Base-by-base conservation (phyloP, 2,329 filamentous ascomycete species). In the Colletotrichum costaricense region DNA sequence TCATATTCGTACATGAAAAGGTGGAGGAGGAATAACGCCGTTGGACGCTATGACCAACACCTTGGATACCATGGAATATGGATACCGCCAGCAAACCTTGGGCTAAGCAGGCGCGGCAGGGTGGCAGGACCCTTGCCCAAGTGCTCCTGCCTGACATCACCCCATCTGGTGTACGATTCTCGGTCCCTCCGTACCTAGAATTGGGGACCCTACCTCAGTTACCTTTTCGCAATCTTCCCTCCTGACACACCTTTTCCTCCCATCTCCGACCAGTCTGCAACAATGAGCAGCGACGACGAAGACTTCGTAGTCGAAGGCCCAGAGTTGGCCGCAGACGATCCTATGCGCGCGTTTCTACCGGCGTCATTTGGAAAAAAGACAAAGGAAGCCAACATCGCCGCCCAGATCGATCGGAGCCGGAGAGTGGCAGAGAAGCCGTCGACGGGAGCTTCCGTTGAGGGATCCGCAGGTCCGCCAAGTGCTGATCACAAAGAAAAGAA, bases 361-460 rank as follows among this genome's bases (percentile, higher is more conserved):
- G 88, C 92, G 2, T 91, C 94, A 0, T 98, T 98, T 81, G 96
- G 96, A 65, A 97, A 96, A 82, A 93, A 93, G 81, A 88, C 91
- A 49, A 92, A 90, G 77, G 90, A 92, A 75, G 86, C 93, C 77
- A 91, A 97, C 82, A 88, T 96, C 75, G 90, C 91, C 66, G 92
- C 92, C 69, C 95, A 98, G 83, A 93, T 98, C 76, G 92, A 96
- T 78, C 90, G 91, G 77, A 94, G 92, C 77, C 93, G 93, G 80
- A 89, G 95, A 80, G 83, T 84, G 64, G 85, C 87, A 54, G 82
- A 84, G 66, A 80, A 81, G 80, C 75, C 81, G 59, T 77, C 79
- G 56, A 52, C 49, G 49, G 70, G 57, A 22, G 68, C 80, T 75
- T 62, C 63, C 63, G 67, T 79, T 84, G 76, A 76, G 79, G 71